phyloP scores from a whole-genome alignment of 768 basidiomycete species.

The Leccinum pellstonianum region DNA sequence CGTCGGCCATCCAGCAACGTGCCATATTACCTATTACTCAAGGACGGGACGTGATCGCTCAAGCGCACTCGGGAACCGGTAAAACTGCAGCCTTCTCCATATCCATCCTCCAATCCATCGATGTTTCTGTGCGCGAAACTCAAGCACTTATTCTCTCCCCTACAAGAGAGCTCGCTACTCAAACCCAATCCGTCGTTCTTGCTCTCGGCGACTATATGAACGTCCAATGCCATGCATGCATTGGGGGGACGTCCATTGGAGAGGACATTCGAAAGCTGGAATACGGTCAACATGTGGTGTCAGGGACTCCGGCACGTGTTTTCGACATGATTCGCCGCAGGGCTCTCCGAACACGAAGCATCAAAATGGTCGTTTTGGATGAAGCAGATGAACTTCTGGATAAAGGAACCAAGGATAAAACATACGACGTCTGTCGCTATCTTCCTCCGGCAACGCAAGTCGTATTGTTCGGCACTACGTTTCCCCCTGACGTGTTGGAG shows the following conservation, averaged over 20 bases:
- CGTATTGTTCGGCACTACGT: slow-evolving; percentile 91
- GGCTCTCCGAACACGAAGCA: slow-evolving; percentile 89
- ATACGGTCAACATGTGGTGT: slow-evolving; percentile 96
- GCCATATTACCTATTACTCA: slow-evolving; percentile 95
- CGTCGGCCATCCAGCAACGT: slow-evolving; percentile 97
- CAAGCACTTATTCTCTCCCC: slow-evolving; percentile 96
- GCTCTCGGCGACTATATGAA: slow-evolving; percentile 99
- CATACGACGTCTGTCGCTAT: slow-evolving; percentile 98
- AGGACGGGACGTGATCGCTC: slow-evolving; percentile 97
- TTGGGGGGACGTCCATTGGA: slow-evolving; percentile 95
- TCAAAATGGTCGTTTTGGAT: slow-evolving; percentile 96
- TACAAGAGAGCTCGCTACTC: slow-evolving; percentile 98
- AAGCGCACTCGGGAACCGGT: slow-evolving; percentile 98
- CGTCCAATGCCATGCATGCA: slow-evolving; percentile 97
- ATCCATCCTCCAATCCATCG: slow-evolving; percentile 97
- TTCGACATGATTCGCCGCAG: slow-evolving; percentile 99
- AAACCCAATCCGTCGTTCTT: slow-evolving; percentile 95
- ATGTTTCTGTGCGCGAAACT: slow-evolving; percentile 89
- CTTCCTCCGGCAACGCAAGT: slow-evolving; percentile 97
- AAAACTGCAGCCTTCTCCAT: slow-evolving; percentile 99
- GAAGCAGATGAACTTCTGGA: slow-evolving; percentile 96
- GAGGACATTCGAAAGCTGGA: slow-evolving; percentile 98
- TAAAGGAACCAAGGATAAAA: slow-evolving; percentile 99
- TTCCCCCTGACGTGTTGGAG: slow-evolving; percentile 96
- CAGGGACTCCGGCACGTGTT: slow-evolving; percentile 95